Percentiles rank a stretch among this genome's conserved stretches.
Conservation (phyloP, 331 rosid genomes). For the Pyrus hybrid region DNA sequence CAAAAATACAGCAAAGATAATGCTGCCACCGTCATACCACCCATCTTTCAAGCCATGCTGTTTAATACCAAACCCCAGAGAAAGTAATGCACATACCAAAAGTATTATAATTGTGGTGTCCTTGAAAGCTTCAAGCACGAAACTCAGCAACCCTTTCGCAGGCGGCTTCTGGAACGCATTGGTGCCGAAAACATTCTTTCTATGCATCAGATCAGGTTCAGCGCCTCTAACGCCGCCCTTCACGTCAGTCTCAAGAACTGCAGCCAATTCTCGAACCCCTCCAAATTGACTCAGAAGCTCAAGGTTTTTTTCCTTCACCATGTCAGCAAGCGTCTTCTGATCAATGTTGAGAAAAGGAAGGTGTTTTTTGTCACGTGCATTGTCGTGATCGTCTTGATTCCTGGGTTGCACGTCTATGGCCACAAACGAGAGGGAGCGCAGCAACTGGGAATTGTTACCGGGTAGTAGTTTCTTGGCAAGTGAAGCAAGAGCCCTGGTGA, state of each 20-base stretch:
- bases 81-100: slow-evolving; percentile 22
- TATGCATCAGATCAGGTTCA: slow-evolving; percentile 3
- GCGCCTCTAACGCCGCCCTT: slow-evolving; percentile 1
- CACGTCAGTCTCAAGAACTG: neutral
- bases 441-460: neutral
- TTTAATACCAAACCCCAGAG: slow-evolving; percentile 32
- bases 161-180: slow-evolving; percentile 17
- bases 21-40: slow-evolving; percentile 42
- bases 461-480: slow-evolving; percentile 6
- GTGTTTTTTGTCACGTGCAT: neutral
- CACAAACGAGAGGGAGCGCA: slow-evolving; percentile 21
- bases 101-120: slow-evolving; percentile 24
- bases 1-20: slow-evolving; percentile 19
- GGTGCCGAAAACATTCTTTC: slow-evolving; percentile 13
- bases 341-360: neutral
- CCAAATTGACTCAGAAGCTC: slow-evolving; percentile 11
- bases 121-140: slow-evolving; percentile 23
- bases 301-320: slow-evolving; percentile 18
- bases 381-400: neutral
- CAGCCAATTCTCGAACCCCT: slow-evolving; percentile 14
- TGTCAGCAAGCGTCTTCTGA: neutral
- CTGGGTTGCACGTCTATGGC: slow-evolving; percentile 4
- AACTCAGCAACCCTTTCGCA: slow-evolving; percentile 15
- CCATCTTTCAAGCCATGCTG: slow-evolving; percentile 29
- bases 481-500: slow-evolving; percentile 17